Percentiles rank a stretch among this genome's conserved stretches.
phyloP scores from a whole-genome alignment of 768 basidiomycete genomes.

The Russula foetens region DNA sequence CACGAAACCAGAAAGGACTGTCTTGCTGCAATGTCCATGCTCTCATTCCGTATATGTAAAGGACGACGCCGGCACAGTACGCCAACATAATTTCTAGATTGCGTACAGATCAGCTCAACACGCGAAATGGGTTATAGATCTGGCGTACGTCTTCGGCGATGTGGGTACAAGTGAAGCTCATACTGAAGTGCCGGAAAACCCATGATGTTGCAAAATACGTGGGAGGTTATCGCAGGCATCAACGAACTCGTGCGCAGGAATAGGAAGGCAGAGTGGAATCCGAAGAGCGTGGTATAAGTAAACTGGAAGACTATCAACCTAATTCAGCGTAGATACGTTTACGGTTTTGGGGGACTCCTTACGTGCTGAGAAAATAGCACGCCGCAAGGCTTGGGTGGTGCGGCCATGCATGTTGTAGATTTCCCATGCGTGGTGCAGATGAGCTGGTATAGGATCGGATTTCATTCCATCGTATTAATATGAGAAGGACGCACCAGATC shows the following conservation, averaged over 20 bases:
- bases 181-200: constrained; percentile 64
- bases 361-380: constrained; percentile 52
- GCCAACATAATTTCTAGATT: constrained; percentile 42
- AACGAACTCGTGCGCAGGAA: constrained; percentile 83
- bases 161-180: constrained; percentile 49
- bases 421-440: constrained; percentile 90
- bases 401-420: constrained; percentile 68
- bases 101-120: constrained; percentile 7
- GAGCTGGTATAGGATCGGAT: constrained; percentile 44
- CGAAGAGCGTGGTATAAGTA: constrained; percentile 84
- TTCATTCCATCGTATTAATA: neutral
- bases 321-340: neutral
- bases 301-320: constrained; percentile 68
- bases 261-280: constrained; percentile 78
- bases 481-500: constrained; percentile 50
- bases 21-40: constrained; percentile 39
- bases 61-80: constrained; percentile 53
- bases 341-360: constrained; percentile 20
- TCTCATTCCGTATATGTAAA: constrained; percentile 46
- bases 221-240: constrained; percentile 67
- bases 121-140: neutral
- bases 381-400: constrained; percentile 51
- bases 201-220: constrained; percentile 93
- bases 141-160: constrained; percentile 42
- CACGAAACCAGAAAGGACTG: constrained; percentile 36